phyloP scores from a whole-genome alignment of 2,329 filamentous ascomycete species.

The Trichoderma simmonsii region DNA sequence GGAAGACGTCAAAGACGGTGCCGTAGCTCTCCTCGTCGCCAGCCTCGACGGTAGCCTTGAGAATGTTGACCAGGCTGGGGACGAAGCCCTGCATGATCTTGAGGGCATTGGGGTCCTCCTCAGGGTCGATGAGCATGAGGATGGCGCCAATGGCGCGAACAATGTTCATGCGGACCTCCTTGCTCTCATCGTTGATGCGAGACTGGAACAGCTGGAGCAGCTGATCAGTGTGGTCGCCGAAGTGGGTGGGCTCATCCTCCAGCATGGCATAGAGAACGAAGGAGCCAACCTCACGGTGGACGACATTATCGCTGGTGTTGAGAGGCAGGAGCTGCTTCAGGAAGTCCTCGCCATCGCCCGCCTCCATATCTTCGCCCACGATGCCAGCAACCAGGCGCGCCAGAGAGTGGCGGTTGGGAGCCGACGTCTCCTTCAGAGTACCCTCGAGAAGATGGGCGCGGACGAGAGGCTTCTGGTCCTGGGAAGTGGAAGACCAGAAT shows the following conservation, averaged over 20 bases:
- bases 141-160: conserved; percentile 85
- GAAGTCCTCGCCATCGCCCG: conserved; percentile 77
- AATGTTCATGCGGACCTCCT: conserved; percentile 92
- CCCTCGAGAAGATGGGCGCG: conserved; percentile 81
- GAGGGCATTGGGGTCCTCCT: conserved; percentile 74
- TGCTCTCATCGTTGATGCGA: conserved; percentile 88
- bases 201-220: conserved; percentile 80
- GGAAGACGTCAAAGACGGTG: conserved; percentile 94
- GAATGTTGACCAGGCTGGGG: conserved; percentile 82
- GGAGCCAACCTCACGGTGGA: conserved; percentile 83
- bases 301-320: conserved; percentile 68
- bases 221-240: conserved; percentile 74
- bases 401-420: conserved; percentile 78
- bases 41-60: conserved; percentile 77
- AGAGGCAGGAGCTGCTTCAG: conserved; percentile 76
- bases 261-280: conserved; percentile 92
- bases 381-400: conserved; percentile 86
- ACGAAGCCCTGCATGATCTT: conserved; percentile 75
- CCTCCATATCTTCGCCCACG: conserved; percentile 73
- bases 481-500: conserved; percentile 76
- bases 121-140: conserved; percentile 81
- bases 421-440: conserved; percentile 73
- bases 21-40: conserved; percentile 84
- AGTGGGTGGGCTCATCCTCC: conserved; percentile 81
- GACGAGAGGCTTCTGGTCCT: conserved; percentile 74